Evolutionary conservation across 208 protist species (phyloP).

Genomic region (Acanthamoeba culbertsoni): DNA sequence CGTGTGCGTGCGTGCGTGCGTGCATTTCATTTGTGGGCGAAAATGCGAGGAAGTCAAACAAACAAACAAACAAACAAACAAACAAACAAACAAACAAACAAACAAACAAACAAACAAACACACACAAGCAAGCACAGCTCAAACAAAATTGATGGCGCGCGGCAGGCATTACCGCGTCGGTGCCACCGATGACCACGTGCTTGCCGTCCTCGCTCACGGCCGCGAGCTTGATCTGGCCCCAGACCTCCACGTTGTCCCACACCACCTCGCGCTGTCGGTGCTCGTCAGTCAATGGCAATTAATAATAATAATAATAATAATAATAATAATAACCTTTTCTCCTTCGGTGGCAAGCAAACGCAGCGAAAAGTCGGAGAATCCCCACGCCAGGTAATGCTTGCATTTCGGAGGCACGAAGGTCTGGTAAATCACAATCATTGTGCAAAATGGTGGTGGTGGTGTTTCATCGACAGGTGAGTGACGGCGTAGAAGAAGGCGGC

Average conservation of each 20-base stretch:
- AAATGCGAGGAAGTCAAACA: too few relatives aligned
- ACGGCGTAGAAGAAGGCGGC: neutral
- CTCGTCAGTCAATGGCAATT: neutral
- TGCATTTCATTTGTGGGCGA: too few relatives aligned
- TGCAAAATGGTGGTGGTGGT: neutral
- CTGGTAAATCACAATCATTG: neutral
- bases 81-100: neutral
- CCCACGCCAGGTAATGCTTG: slow-evolving; percentile 53
- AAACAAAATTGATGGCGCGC: neutral
- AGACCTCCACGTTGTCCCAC: slow-evolving; percentile 30
- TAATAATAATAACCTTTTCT: neutral
- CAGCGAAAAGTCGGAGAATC: slow-evolving; percentile 35
- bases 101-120: neutral
- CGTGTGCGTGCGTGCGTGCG: neutral
- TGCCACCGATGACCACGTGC: neutral
- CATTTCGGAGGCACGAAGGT: neutral
- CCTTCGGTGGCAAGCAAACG: neutral
- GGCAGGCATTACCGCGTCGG: neutral
- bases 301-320: neutral
- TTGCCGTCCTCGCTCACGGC: slow-evolving; percentile 9
- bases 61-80: neutral
- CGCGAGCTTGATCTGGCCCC: neutral
- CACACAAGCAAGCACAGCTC: neutral
- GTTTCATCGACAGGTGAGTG: neutral
- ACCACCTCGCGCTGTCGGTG: neutral